A percentile compares a stretch with the other conserved stretches of the same genome.
phyloP scores from a whole-genome alignment of 805 yeast species.

The Barnettozyma salicaria region DNA sequence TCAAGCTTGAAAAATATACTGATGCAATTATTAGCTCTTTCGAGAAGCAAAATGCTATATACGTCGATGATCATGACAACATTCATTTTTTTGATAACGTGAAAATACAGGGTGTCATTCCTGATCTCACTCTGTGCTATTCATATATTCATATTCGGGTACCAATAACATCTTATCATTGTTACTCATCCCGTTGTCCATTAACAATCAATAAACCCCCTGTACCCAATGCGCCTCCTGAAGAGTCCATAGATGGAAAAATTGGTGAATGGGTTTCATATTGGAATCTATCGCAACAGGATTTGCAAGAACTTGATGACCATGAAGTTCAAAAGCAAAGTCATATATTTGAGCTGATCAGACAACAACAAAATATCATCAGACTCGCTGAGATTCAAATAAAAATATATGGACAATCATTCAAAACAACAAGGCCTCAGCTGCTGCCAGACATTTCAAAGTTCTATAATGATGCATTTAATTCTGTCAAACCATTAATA shows the following conservation, averaged over 20 bases:
- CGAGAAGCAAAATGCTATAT: constrained; percentile 36
- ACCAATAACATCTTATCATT: constrained; percentile 14
- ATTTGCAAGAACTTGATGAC: constrained; percentile 44
- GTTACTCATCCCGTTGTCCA: constrained; percentile 33
- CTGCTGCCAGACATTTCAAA: constrained; percentile 45
- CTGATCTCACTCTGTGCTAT: constrained; percentile 42
- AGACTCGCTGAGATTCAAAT: constrained; percentile 62
- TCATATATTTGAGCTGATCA: constrained; percentile 66
- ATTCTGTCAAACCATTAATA: constrained; percentile 49
- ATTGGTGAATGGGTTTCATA: constrained; percentile 58
- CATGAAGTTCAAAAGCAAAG: constrained; percentile 61
- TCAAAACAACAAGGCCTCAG: constrained; percentile 34
- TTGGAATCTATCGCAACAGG: constrained; percentile 56
- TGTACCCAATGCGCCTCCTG: constrained; percentile 16
- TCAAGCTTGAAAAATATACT: constrained; percentile 44
- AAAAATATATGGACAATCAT: constrained; percentile 45
- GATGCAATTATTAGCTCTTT: constrained; percentile 42
- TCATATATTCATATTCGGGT: constrained; percentile 28
- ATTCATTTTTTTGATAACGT: constrained; percentile 26
- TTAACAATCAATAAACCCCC: constrained; percentile 25
- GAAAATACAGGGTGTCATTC: constrained; percentile 37
- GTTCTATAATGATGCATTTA: constrained; percentile 54
- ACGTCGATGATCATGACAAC: constrained; percentile 29
- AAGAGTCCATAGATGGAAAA: constrained; percentile 17
- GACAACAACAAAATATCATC: constrained; percentile 64